Percentiles rank a stretch among this genome's conserved stretches.
Evolutionary conservation across 805 yeast genomes (phyloP).

Genomic region (Tetrapisispora fleetii): DNA sequence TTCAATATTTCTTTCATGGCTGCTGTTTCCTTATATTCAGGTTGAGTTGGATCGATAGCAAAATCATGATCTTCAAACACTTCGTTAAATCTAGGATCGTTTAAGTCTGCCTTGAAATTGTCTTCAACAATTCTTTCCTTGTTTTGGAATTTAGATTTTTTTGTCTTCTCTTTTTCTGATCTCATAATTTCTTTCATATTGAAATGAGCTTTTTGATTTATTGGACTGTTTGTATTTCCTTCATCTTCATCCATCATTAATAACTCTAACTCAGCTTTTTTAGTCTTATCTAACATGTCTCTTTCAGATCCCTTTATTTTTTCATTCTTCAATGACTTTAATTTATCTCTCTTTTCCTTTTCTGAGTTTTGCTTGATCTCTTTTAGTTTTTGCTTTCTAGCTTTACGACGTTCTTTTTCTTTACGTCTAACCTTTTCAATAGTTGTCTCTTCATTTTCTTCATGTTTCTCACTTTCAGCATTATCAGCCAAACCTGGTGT

Average conservation of each 20-base stretch:
- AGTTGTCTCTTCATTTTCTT: conserved; percentile 52
- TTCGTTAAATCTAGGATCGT: conserved; percentile 79
- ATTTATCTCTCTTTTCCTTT: conserved; percentile 39
- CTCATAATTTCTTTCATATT: conserved; percentile 68
- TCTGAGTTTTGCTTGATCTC: conserved; percentile 44
- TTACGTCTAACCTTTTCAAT: conserved; percentile 74
- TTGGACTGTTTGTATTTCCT: conserved; percentile 25
- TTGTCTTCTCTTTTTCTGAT: conserved; percentile 55
- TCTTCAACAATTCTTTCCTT: conserved; percentile 44
- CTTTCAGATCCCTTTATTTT: conserved; percentile 18
- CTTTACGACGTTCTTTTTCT: conserved; percentile 86
- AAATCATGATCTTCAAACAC: conserved; percentile 77
- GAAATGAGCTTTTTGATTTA: conserved; percentile 51
- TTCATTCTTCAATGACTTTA: conserved; percentile 24
- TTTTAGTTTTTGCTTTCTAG: conserved; percentile 69
- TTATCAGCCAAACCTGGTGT: conserved; percentile 68
- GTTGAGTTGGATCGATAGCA: conserved; percentile 88
- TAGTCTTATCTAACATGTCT: conserved; percentile 28
- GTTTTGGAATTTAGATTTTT: conserved; percentile 37
- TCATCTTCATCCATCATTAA: conserved; percentile 49
- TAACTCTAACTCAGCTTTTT: conserved; percentile 49
- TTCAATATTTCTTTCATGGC: conserved; percentile 77
- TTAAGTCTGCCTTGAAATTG: conserved; percentile 56
- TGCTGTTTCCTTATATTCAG: conserved; percentile 80
- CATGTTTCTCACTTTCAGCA: conserved; percentile 24